Conservation (phyloP, 768 basidiomycete genomes). For the Hericium coralloides region DNA sequence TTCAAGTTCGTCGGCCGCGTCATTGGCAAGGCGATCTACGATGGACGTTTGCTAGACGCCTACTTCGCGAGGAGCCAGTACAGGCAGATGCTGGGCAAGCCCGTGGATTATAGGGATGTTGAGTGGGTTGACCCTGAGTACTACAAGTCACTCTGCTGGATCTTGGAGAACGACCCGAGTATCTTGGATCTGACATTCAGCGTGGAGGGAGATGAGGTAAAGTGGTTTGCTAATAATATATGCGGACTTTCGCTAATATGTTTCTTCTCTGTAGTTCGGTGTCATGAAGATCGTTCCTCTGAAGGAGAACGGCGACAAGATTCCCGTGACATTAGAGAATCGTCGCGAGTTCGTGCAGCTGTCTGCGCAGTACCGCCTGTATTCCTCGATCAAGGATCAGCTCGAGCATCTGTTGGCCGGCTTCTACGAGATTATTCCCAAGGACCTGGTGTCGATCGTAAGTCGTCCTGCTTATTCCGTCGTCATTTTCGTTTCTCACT, state of each 20-base stretch:
- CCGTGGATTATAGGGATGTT: conserved; percentile 91
- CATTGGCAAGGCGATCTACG: conserved; percentile 96
- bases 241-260: background rate
- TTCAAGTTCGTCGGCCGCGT: conserved; percentile 98
- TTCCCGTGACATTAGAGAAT: conserved; percentile 94
- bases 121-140: conserved; percentile 99
- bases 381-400: conserved; percentile 92
- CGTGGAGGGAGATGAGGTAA: conserved; percentile 89
- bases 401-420: conserved; percentile 84
- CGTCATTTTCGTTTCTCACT: conserved; percentile 7
- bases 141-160: conserved; percentile 97
- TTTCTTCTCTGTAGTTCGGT: conserved; percentile 56
- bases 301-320: conserved; percentile 74
- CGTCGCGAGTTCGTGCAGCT: conserved; percentile 93
- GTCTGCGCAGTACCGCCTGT: conserved; percentile 88
- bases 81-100: conserved; percentile 88
- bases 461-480: conserved; percentile 21
- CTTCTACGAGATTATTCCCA: conserved; percentile 97
- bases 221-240: conserved; percentile 16
- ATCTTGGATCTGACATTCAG: conserved; percentile 86
- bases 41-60: conserved; percentile 91
- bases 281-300: conserved; percentile 80
- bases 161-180: conserved; percentile 91
- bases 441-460: conserved; percentile 89
- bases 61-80: conserved; percentile 97